Evolutionary conservation across 2,329 filamentous ascomycete genomes (phyloP).

Genomic region (Colletotrichum truncatum): DNA sequence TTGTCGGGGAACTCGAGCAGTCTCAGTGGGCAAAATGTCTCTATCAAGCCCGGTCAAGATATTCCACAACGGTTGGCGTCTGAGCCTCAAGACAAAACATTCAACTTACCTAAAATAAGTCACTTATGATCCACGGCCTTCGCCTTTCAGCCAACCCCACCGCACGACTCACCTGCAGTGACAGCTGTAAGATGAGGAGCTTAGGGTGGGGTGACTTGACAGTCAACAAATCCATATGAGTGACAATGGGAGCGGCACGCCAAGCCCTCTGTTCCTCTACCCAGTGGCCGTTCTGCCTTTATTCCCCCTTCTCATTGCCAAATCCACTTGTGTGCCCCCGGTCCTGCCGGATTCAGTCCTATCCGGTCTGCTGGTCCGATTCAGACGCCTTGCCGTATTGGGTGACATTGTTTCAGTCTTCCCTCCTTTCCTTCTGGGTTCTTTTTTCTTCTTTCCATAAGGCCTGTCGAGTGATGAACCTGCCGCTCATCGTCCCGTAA

Average conservation of each 20-base stretch:
- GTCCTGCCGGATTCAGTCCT: slow-evolving; percentile 15
- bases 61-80: slow-evolving; percentile 1
- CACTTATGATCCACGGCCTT: slow-evolving; percentile 12
- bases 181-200: slow-evolving; percentile 16
- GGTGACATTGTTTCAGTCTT: slow-evolving; percentile 20
- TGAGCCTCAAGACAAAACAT: slow-evolving; percentile 23
- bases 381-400: slow-evolving; percentile 12
- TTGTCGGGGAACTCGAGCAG: too few relatives aligned
- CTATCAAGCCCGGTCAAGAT: background rate
- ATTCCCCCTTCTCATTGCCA: background rate
- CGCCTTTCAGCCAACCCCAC: slow-evolving; percentile 5
- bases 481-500: slow-evolving; percentile 1
- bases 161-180: slow-evolving; percentile 20
- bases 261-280: too few relatives aligned
- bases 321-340: background rate
- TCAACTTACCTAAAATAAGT: background rate
- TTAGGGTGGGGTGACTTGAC: background rate
- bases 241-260: too few relatives aligned
- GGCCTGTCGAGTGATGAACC: background rate
- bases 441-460: background rate
- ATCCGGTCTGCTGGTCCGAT: slow-evolving; percentile 16
- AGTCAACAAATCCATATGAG: background rate
- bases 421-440: slow-evolving; percentile 3
- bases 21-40: too few relatives aligned
- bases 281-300: background rate